Evolutionary conservation across 495 filamentous ascomycete genomes (phyloP), one percentile per base, ranked within the genome.

Genomic region (Xylaria venustula): DNA sequence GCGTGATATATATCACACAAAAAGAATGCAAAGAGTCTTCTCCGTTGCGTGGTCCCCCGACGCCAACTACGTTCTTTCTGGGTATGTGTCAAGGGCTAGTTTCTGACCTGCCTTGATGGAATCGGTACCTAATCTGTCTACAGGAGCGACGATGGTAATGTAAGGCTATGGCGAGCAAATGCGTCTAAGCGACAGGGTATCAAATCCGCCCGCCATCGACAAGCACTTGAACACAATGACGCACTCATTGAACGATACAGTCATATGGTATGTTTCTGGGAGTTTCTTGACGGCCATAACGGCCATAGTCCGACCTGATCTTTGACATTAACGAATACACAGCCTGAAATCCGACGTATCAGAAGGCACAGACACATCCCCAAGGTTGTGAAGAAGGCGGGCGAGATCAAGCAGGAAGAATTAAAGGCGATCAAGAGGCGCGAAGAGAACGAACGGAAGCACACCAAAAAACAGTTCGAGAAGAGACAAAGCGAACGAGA

Each of bases 1-100:
- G 3, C 77, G 92, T 57, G 94, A 99, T 61, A 87, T 97, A 47
- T 99, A 99, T 76, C 94, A 98, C 77, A 98, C 94, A 9, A 92
- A 96, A 75, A 86, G 94, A 54, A 97, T 97, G 95, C 94, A 98
- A 79, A 83, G 88, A 66, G 92, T 96, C n/a, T 97, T 98, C 81
- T 88, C 87, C 19, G 83, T 82, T 52, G 84, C 82, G 58, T 98
- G 88, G 80, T 92, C 91, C 0, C 90, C 92, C 15, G 95, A 98
- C 73, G 88, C 88, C 66, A 88, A 89, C 62, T 98, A 94, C 69
- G 73, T 98, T 34, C 80, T 98, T 40, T 54, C 58, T 1, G 58
- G 58, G 58, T 60, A 28, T n/a, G 58, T 53, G 19, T 14, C 20
- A 12, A 3, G 22, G 14, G 7, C 17, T 20, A 37, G 5, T 7